These are phyloP conservation scores for Multifurca ochricompacta DNA, from an alignment of 768 basidiomycete genomes.

Conservation along the genomic window DNA sequence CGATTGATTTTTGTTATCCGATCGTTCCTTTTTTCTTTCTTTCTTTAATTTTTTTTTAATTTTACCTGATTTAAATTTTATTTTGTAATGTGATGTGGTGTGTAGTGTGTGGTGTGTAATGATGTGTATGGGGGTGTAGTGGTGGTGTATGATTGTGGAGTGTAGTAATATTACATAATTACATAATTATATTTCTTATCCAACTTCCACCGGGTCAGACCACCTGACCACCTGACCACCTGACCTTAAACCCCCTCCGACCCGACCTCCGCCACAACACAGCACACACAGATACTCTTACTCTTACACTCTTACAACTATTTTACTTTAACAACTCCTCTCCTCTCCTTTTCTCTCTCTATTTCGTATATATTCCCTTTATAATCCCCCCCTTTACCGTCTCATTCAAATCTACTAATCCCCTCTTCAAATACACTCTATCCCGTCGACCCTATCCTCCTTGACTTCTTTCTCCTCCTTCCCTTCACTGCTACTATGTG, in stretches of 20 bases:
- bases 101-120: not conserved
- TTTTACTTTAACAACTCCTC: too few relatives aligned
- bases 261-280: conserved; percentile 1
- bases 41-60: too few relatives aligned
- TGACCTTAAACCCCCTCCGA: too few relatives aligned
- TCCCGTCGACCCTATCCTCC: conserved; percentile 5
- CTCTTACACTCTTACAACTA: too few relatives aligned
- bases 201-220: too few relatives aligned
- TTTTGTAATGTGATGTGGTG: not conserved
- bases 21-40: conserved; percentile 13
- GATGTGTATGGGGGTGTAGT: too few relatives aligned
- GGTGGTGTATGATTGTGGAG: too few relatives aligned
- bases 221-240: too few relatives aligned
- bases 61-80: too few relatives aligned
- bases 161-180: too few relatives aligned
- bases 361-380: conserved; percentile 15
- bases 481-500: conserved; percentile 26
- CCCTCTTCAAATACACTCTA: conserved; percentile 11
- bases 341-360: conserved; percentile 12
- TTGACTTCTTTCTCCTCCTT: not conserved
- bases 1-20: conserved; percentile 8
- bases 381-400: conserved; percentile 17
- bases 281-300: too few relatives aligned
- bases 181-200: too few relatives aligned
- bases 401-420: conserved; percentile 13